Evolutionary conservation across 2,329 filamentous ascomycete species (phyloP).

Genomic region (Aurifilum marmelostoma): DNA sequence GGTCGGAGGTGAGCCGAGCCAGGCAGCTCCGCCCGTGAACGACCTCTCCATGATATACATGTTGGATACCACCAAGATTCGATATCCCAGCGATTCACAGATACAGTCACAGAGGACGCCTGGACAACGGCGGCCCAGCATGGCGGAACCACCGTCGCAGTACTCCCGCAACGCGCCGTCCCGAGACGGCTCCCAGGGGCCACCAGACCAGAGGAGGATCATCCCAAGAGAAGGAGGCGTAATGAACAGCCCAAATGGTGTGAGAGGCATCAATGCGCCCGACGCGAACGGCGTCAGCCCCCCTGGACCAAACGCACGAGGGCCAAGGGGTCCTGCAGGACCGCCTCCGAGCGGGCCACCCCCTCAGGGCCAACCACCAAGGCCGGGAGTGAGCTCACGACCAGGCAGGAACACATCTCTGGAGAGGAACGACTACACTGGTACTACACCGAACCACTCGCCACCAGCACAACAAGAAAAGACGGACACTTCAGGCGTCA

Average conservation of each 20-base stretch:
- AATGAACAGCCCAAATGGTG: constrained; percentile 47
- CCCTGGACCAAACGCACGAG: constrained; percentile 41
- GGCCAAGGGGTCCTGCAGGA: constrained; percentile 43
- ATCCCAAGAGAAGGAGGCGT: constrained; percentile 41
- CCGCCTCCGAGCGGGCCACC: constrained; percentile 54
- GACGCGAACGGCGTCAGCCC: constrained; percentile 43
- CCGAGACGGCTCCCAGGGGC: constrained; percentile 57
- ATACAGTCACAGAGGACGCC: constrained; percentile 38
- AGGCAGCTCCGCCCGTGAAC: constrained; percentile 75
- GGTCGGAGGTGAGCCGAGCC: constrained; percentile 91
- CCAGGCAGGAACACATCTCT: constrained; percentile 51
- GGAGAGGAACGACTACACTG: constrained; percentile 46
- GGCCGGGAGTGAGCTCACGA: constrained; percentile 49
- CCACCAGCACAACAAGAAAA: constrained; percentile 49
- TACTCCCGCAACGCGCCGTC: constrained; percentile 44
- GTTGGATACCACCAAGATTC: constrained; percentile 92
- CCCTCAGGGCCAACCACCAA: constrained; percentile 58
- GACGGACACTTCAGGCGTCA: constrained; percentile 56
- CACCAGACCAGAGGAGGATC: constrained; percentile 54
- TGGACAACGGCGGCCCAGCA: constrained; percentile 38
- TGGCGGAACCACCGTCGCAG: constrained; percentile 36
- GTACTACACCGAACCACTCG: constrained; percentile 40
- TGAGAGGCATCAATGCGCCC: constrained; percentile 44
- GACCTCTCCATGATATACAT: constrained; percentile 90
- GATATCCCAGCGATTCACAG: constrained; percentile 82